These are phyloP conservation scores for Chlamydomonas reinhardtii DNA, from an alignment of 163 green algal species.

Conservation along the genomic window DNA sequence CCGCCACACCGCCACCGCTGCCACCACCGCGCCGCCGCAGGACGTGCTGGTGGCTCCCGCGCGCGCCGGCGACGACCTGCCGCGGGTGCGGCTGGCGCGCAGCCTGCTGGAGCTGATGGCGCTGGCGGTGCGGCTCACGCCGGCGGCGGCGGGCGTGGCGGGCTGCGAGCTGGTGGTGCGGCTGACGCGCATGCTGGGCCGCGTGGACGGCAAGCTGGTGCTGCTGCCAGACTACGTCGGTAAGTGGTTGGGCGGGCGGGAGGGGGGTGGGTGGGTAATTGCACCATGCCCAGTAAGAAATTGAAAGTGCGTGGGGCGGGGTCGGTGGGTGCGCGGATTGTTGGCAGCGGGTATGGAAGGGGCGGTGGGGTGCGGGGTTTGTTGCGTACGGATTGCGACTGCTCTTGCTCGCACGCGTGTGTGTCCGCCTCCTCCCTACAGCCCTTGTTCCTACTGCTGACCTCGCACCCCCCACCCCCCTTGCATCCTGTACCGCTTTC, in stretches of 20 bases:
- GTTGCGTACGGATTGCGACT: no score
- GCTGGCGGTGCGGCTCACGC: constrained; percentile 37
- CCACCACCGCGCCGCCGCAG: neutral
- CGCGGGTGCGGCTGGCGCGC: constrained; percentile 57
- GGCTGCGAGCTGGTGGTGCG: constrained; percentile 42
- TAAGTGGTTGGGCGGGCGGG: neutral
- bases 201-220: neutral
- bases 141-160: constrained; percentile 47
- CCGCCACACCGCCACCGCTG: no score
- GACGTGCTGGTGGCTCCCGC: constrained; percentile 15
- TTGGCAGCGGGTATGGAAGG: no score
- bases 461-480: no score
- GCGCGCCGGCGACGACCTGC: constrained; percentile 43
- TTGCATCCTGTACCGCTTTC: no score
- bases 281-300: no score
- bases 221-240: constrained; percentile 31
- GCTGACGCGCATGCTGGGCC: constrained; percentile 24
- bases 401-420: no score
- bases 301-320: neutral
- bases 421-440: no score
- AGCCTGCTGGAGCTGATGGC: constrained; percentile 49
- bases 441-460: no score
- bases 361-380: no score
- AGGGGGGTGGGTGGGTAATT: neutral
- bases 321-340: neutral